phyloP scores from a whole-genome alignment of 768 basidiomycete species.

The Pleurotus giganteus region DNA sequence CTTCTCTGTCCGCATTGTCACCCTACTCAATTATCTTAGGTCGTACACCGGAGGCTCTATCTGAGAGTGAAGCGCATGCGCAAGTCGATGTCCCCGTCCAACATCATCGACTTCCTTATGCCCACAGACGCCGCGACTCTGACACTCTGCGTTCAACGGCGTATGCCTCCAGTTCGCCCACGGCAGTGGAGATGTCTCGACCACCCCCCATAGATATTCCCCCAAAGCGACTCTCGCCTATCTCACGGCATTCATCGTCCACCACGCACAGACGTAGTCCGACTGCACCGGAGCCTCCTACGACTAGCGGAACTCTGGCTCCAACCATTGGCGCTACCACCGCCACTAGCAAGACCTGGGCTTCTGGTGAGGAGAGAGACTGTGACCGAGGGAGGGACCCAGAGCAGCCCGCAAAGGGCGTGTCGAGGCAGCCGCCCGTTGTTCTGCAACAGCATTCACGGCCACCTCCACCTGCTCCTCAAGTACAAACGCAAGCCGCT shows the following conservation, averaged over 20 bases:
- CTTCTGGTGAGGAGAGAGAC: conserved; percentile 40
- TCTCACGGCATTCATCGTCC: conserved; percentile 27
- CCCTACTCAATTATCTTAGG: conserved; percentile 14
- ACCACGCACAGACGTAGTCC: conserved; percentile 65
- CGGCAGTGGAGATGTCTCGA: conserved; percentile 40
- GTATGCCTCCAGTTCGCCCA: conserved; percentile 46
- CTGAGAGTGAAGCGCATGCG: conserved; percentile 38
- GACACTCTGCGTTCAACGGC: conserved; percentile 64
- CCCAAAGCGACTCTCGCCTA: conserved; percentile 32
- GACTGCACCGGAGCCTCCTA: conserved; percentile 60
- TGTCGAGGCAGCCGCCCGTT: conserved; percentile 22
- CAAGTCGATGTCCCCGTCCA: conserved; percentile 35
- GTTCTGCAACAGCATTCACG: conserved; percentile 29
- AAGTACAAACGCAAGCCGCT: conserved; percentile 23
- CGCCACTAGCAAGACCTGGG: conserved; percentile 41
- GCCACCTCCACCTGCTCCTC: conserved; percentile 34
- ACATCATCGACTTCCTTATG: conserved; percentile 33
- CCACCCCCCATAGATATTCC: conserved; percentile 13
- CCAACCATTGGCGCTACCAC: conserved; percentile 16
- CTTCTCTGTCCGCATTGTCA: conserved; percentile 12
- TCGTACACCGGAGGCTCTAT: conserved; percentile 21
- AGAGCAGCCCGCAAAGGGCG: conserved; percentile 4
- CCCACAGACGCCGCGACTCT: conserved; percentile 70
- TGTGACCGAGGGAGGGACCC: conserved; percentile 23
- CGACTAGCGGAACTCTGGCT: conserved; percentile 33